A percentile compares a stretch with the other conserved stretches of the same genome.
These are phyloP conservation scores for Scheffersomyces titani DNA, from an alignment of 1,139 yeast species.

Conservation along the genomic window DNA sequence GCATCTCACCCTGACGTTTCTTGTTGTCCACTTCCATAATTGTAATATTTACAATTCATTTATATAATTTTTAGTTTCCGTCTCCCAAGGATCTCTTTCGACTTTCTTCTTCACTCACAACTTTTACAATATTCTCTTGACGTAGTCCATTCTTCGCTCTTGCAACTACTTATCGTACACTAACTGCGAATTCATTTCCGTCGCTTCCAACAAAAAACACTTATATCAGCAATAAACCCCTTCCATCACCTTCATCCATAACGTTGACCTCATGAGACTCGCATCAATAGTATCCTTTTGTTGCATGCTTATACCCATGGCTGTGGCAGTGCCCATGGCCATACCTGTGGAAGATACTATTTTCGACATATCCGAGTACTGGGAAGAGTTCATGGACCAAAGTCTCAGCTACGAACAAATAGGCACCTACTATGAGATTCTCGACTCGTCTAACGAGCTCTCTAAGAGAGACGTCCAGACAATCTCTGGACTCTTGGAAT, in stretches of 20 bases:
- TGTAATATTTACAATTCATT: not conserved
- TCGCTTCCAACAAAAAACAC: not conserved
- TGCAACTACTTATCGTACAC: not conserved
- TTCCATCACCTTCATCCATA: not conserved
- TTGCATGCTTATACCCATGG: conserved; percentile 8
- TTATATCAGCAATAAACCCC: not conserved
- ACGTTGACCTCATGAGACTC: not conserved
- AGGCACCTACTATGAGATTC: not conserved
- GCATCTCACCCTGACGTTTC: not conserved
- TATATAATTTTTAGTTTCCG: not conserved
- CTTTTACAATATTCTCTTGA: not conserved
- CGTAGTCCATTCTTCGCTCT: not conserved
- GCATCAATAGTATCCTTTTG: conserved; percentile 4
- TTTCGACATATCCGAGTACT: conserved; percentile 14
- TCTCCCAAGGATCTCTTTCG: not conserved
- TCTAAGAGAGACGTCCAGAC: conserved; percentile 19
- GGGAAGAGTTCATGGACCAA: conserved; percentile 14
- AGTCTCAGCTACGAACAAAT: conserved; percentile 1
- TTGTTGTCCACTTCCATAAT: not conserved
- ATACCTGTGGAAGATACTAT: conserved; percentile 19
- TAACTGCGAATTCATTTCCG: not conserved
- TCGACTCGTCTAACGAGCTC: conserved; percentile 1
- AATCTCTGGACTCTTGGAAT: conserved; percentile 23
- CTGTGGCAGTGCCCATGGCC: conserved; percentile 18
- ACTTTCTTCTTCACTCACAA: not conserved